Percentiles rank a stretch among this genome's conserved stretches.
Conservation (phyloP, 2,329 filamentous ascomycete species). For the Aspergillus floridensis region DNA sequence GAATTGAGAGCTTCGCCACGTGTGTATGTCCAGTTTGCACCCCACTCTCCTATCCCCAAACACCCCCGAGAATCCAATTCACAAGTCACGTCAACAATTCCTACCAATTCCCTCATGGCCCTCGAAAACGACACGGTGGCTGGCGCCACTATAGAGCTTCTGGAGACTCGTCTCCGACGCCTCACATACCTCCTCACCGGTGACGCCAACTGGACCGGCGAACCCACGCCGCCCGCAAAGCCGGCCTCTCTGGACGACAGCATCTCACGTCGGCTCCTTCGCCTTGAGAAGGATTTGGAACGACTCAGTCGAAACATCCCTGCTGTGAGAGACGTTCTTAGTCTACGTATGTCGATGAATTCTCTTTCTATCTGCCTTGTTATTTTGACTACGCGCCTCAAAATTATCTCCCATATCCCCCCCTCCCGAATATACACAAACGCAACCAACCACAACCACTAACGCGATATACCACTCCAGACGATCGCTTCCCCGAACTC, state of each 20-base stretch:
- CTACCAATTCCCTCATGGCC: conserved; percentile 24
- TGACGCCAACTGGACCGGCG: conserved; percentile 40
- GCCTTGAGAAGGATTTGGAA: conserved; percentile 39
- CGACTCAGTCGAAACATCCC: conserved; percentile 38
- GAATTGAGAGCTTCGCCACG: neutral
- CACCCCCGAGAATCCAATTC: neutral
- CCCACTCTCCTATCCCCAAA: neutral
- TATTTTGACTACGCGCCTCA: neutral
- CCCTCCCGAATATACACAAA: neutral
- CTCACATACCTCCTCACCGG: conserved; percentile 47
- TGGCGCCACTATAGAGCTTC: conserved; percentile 42
- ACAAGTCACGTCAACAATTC: neutral
- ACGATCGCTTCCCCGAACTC: conserved; percentile 43
- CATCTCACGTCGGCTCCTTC: conserved; percentile 39
- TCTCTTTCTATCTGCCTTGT: neutral
- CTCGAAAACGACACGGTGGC: conserved; percentile 36
- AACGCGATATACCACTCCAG: conserved; percentile 22
- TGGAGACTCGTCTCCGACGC: conserved; percentile 44
- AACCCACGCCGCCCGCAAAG: conserved; percentile 33
- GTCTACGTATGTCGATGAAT: conserved; percentile 36
- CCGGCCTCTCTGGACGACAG: conserved; percentile 39
- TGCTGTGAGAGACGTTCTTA: conserved; percentile 42
- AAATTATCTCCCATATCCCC: too few relatives aligned
- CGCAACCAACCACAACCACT: neutral
- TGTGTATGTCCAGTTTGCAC: conserved; percentile 20